Evolutionary conservation across 2,329 filamentous ascomycete species (phyloP).

Genomic region (Setomelanomma holmii): DNA sequence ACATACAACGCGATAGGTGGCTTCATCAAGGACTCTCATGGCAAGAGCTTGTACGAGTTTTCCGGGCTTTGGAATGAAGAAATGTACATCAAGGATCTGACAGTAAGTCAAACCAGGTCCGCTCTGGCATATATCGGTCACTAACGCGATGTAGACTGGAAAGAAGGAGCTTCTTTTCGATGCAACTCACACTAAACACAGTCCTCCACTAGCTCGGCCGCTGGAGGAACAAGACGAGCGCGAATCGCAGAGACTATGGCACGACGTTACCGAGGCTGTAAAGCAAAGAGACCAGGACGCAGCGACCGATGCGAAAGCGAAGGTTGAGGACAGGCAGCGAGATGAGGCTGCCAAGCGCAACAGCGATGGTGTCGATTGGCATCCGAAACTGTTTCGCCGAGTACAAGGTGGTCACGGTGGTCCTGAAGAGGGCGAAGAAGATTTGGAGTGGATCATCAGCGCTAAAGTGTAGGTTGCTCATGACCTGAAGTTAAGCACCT

Average conservation of each 20-base stretch:
- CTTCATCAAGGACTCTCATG: slow-evolving; percentile 84
- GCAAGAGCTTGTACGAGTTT: slow-evolving; percentile 87
- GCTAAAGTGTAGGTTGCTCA: slow-evolving; percentile 72
- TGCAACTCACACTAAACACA: slow-evolving; percentile 78
- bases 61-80: slow-evolving; percentile 91
- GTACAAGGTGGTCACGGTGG: slow-evolving; percentile 75
- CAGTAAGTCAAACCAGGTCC: slow-evolving; percentile 59
- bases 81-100: slow-evolving; percentile 87
- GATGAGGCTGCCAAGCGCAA: slow-evolving; percentile 83
- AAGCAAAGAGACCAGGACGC: slow-evolving; percentile 83
- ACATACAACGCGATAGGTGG: slow-evolving; percentile 97
- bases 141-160: slow-evolving; percentile 69
- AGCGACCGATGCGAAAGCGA: slow-evolving; percentile 95
- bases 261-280: slow-evolving; percentile 80
- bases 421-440: slow-evolving; percentile 81
- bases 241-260: slow-evolving; percentile 90
- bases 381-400: slow-evolving; percentile 80
- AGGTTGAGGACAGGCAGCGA: slow-evolving; percentile 90
- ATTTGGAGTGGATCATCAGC: slow-evolving; percentile 94
- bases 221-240: slow-evolving; percentile 86
- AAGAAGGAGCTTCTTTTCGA: slow-evolving; percentile 92
- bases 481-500: neutral
- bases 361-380: slow-evolving; percentile 84
- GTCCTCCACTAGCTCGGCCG: slow-evolving; percentile 75
- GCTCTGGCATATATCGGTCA: neutral